Evolutionary conservation across 495 filamentous ascomycete genomes (phyloP).

Genomic region (Penicillium egyptiacum): DNA sequence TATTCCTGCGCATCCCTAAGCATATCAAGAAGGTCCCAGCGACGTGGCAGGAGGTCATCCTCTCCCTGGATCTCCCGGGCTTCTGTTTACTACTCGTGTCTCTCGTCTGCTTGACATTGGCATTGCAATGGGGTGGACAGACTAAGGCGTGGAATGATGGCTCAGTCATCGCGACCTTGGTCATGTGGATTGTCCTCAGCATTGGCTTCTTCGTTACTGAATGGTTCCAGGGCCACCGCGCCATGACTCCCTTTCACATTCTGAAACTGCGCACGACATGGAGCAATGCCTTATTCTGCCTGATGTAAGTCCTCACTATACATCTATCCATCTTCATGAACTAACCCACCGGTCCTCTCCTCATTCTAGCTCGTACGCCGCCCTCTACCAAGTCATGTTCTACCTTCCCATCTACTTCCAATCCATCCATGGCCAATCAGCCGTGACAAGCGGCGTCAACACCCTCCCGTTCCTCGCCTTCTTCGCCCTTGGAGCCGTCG

Average conservation of each 20-base stretch:
- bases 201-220: slow-evolving; percentile 2
- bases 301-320: slow-evolving; percentile 11
- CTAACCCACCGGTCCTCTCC: too few relatives aligned
- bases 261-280: slow-evolving; percentile 14
- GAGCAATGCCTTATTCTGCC: slow-evolving; percentile 6
- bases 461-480: slow-evolving; percentile 21
- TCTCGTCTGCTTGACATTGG: slow-evolving; percentile 24
- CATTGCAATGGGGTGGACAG: slow-evolving; percentile 29
- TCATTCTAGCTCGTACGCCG: slow-evolving; percentile 1
- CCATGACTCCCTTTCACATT: slow-evolving; percentile 12
- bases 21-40: slow-evolving; percentile 16
- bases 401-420: slow-evolving; percentile 52
- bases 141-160: slow-evolving; percentile 17
- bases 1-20: slow-evolving; percentile 16
- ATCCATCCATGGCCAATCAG: slow-evolving; percentile 33
- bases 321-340: background rate
- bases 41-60: slow-evolving; percentile 25
- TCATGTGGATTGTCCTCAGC: slow-evolving; percentile 8
- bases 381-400: slow-evolving; percentile 44
- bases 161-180: slow-evolving; percentile 20
- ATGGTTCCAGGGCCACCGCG: slow-evolving; percentile 10
- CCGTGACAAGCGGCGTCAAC: slow-evolving; percentile 38
- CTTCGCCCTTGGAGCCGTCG: slow-evolving; percentile 16
- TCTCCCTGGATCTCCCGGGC: slow-evolving; percentile 26
- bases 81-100: slow-evolving; percentile 15